Evolutionary conservation across 2,329 filamentous ascomycete species (phyloP).

Genomic region (Lecanicillium sp.): DNA sequence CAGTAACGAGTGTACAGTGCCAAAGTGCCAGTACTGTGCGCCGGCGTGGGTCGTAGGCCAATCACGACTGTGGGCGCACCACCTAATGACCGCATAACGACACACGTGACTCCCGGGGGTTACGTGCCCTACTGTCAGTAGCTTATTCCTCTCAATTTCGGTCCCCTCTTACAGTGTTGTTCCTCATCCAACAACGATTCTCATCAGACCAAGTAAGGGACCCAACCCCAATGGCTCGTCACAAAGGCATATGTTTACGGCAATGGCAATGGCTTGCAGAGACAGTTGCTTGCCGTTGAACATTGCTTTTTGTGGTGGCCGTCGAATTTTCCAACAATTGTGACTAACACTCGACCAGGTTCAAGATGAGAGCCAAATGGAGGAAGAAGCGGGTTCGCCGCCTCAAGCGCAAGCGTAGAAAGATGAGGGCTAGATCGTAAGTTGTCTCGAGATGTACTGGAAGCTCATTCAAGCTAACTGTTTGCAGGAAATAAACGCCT

Average conservation of each 20-base stretch:
- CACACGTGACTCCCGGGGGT: constrained; percentile 26
- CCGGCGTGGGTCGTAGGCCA: too few relatives aligned
- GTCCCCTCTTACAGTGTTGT: constrained; percentile 22
- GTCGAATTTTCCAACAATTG: neutral
- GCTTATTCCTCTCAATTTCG: constrained; percentile 21
- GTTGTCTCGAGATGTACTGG: constrained; percentile 31
- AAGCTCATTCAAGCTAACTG: constrained; percentile 14
- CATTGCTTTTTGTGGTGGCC: neutral
- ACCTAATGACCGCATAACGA: neutral
- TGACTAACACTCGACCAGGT: constrained; percentile 25
- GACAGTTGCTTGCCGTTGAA: too few relatives aligned
- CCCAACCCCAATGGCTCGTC: too few relatives aligned
- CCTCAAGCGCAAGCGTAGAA: constrained; percentile 99
- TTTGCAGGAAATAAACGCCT: constrained; percentile 58
- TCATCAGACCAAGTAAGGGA: constrained; percentile 35
- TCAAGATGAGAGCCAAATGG: constrained; percentile 92
- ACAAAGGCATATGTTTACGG: neutral
- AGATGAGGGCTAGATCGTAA: constrained; percentile 97
- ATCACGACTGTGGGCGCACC: neutral
- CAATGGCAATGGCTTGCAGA: neutral
- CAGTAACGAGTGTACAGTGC: too few relatives aligned
- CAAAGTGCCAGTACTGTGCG: too few relatives aligned
- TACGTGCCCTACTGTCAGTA: constrained; percentile 27
- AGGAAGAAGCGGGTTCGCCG: constrained; percentile 99
- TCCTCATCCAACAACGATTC: constrained; percentile 36